Conservation (phyloP, 345 rosid genomes). For the Dovyalis caffra region DNA sequence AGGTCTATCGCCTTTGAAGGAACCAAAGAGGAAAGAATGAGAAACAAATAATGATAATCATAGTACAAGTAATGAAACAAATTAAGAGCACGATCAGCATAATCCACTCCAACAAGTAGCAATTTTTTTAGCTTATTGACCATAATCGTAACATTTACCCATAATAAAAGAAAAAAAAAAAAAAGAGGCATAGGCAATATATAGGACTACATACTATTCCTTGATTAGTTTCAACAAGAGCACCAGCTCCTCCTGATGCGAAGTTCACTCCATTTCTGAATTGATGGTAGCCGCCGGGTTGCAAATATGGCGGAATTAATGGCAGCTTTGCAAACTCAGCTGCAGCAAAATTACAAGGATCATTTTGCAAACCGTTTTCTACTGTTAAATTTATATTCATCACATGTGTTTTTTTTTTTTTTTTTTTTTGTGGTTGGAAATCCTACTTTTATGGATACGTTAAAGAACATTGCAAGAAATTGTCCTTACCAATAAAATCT, state of each 20-base stretch:
- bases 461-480: not conserved
- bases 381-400: no score
- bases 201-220: conserved; percentile 44
- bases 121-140: no score
- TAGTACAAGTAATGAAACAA: not conserved
- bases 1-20: conserved; percentile 45
- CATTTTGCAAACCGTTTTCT: no score
- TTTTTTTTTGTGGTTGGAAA: no score
- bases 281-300: conserved; percentile 26
- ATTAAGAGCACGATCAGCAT: not conserved
- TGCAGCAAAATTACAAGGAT: conserved; percentile 16
- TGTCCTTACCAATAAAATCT: conserved; percentile 16
- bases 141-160: no score
- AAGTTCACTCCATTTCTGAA: conserved; percentile 42
- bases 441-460: no score
- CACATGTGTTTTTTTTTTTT: no score
- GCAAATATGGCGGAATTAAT: conserved; percentile 42
- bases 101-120: not conserved
- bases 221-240: conserved; percentile 35
- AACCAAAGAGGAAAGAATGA: no score
- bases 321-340: conserved; percentile 45
- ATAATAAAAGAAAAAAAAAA: no score
- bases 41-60: not conserved
- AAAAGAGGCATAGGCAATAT: no score
- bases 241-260: conserved; percentile 57